Evolutionary conservation across 1,284 basidiomycete species (phyloP).

Genomic region (Fomitopsis schrenkii): DNA sequence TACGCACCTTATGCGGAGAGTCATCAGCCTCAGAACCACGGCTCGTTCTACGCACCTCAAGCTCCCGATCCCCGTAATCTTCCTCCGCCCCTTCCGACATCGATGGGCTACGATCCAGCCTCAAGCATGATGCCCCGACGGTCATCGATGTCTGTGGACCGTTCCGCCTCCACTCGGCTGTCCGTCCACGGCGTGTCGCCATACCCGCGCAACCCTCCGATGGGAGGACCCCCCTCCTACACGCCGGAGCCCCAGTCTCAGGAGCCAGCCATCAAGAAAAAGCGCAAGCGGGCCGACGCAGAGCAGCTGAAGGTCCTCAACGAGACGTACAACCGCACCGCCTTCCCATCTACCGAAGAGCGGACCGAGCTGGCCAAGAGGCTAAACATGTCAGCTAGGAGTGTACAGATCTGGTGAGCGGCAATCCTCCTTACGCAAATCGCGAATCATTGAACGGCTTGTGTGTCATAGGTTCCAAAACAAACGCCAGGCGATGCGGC

Average conservation of each 20-base stretch:
- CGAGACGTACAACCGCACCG: constrained; percentile 73
- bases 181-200: constrained; percentile 33
- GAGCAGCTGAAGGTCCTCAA: constrained; percentile 75
- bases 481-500: constrained; percentile 75
- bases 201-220: constrained; percentile 36
- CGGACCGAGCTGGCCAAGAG: constrained; percentile 69
- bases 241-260: constrained; percentile 31
- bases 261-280: constrained; percentile 76
- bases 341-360: constrained; percentile 82
- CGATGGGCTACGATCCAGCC: constrained; percentile 22
- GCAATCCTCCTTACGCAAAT: constrained; percentile 12
- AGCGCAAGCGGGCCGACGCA: constrained; percentile 79
- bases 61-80: constrained; percentile 26
- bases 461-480: constrained; percentile 71
- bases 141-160: constrained; percentile 27
- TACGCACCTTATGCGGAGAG: constrained; percentile 18
- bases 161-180: constrained; percentile 23
- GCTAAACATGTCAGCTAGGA: constrained; percentile 77
- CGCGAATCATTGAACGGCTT: background rate
- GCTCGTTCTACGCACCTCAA: constrained; percentile 17
- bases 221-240: constrained; percentile 37
- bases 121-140: constrained; percentile 24
- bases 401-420: constrained; percentile 79
- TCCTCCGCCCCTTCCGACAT: constrained; percentile 27
- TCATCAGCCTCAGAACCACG: constrained; percentile 16